Evolutionary conservation across 2,329 filamentous ascomycete genomes (phyloP), one percentile per base, ranked within the genome.

Genomic region (Epichloe elymi): DNA sequence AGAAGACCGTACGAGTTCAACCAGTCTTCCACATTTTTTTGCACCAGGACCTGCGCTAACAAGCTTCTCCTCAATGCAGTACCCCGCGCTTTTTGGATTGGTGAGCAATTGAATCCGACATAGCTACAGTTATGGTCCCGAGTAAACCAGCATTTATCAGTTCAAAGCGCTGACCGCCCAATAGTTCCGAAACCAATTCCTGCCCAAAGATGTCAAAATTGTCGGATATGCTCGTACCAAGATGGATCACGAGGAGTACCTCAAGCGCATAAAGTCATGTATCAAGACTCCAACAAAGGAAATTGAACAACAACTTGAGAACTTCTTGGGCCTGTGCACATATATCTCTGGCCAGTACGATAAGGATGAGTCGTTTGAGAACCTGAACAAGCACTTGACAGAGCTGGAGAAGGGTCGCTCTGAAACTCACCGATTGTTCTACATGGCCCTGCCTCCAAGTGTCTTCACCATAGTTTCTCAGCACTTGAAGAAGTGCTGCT

Each of bases 221-320:
- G 83, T 98, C 63, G 93, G 93, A 75, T 98, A 98, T 88, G 93
- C 93, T 63, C 85, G 93, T 67, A 98, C 93, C 61, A 96, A 96
- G 78, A 98, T 98, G 93, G 90, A 97, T 74, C 89, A 91, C 64
- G 83, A 88, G 57, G 93, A 98, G 70, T 97, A 87, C 75, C 79
- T 97, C 66, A 87, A 85, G 73, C 82, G 93, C 60, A 89, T 98
- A 71, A 91, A 86, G 73, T 95, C 89, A 54, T 94, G 96, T 75
- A 98, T 98, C 76, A 97, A 98, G 80, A 93, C 90, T 15, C 93
- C 93, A 15, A 96, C 91, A 60, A 95, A 95, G 76, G 93, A 97
- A 62, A 83, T 94, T 60, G 90, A 98, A 75, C 85, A 95, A 72
- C 90, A 97, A 69, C 78, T 98, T 54, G 82, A 93, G 55, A 85